Evolutionary conservation across 805 yeast species (phyloP), one percentile per base, ranked within the genome.

Genomic region (Cyberlindnera maritima): DNA sequence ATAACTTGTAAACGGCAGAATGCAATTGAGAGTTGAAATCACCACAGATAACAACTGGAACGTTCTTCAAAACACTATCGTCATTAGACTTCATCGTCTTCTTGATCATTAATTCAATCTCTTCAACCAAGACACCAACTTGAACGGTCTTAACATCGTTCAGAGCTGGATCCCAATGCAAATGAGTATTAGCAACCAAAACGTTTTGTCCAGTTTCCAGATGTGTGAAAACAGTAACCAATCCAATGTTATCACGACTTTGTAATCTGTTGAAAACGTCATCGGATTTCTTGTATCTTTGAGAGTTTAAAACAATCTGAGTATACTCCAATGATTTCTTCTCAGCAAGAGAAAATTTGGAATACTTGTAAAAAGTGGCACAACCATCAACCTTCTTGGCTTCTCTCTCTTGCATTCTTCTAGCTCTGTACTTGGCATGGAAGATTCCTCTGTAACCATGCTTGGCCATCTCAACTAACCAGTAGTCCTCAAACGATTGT

Each of bases 151-250:
- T 94, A 47, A 94, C 99, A 68, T 94, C 99, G 63, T 88, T 88
- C 62, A 83, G 88, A 41, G 87, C 88, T 4, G 99, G 99, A 71
- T 94, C 97, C 98, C 99, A 94, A 66, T 92, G 97, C 65, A 94
- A 79, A 74, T 94, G 99, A 0, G 98, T 92, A 60, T 90, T 92
- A 3, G 87, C 90, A 32, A 89, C 73, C 55, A 88, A 74, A 33
- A 92, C 68, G 52, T 77, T 77, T 62, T 84, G 86, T 15, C 91
- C 89, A 6, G 91, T 79, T 45, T 76, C 77, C 29, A 73, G 65
- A 60, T 87, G 94, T 62, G 88, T 89, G 55, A 94, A 76, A 46
- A 83, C 78, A 14, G 86, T 71, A 41, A 89, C 79, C 42, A 88
- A 71, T 8, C 97, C 98, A 60, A 94, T 81, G 60, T 94, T 89